Percentiles rank a stretch among this genome's conserved stretches.
Evolutionary conservation across 2,329 filamentous ascomycete genomes (phyloP).

Genomic region (Sporothrix brunneoviolacea): DNA sequence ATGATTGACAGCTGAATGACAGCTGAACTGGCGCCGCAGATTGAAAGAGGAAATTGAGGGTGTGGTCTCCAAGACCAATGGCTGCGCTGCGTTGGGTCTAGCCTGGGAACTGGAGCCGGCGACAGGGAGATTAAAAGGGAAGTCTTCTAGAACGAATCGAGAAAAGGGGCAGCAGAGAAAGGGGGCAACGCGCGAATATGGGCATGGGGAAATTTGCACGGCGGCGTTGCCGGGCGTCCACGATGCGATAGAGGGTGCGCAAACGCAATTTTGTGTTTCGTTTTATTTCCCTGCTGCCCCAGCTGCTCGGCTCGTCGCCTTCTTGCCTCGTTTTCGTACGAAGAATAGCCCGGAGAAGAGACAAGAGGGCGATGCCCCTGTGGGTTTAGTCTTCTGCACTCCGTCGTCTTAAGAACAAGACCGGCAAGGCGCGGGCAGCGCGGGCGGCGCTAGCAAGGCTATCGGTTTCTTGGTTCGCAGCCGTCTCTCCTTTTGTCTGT

Average conservation of each 20-base stretch:
- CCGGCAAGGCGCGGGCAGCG: not conserved
- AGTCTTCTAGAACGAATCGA: slow-evolving; percentile 18
- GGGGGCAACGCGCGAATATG: not conserved
- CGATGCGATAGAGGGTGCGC: not conserved
- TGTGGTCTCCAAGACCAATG: not conserved
- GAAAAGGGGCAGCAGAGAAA: slow-evolving; percentile 6
- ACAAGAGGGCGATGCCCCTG: too few relatives aligned
- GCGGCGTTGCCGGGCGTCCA: slow-evolving; percentile 2
- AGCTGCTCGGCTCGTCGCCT: too few relatives aligned
- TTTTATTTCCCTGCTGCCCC: too few relatives aligned
- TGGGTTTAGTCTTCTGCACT: too few relatives aligned
- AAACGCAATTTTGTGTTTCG: too few relatives aligned
- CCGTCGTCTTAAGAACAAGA: not conserved
- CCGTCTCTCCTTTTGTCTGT: too few relatives aligned
- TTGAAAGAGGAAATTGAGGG: not conserved
- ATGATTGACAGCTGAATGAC: too few relatives aligned
- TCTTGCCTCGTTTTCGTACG: too few relatives aligned
- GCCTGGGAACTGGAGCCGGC: not conserved
- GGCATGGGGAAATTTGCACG: slow-evolving; percentile 1
- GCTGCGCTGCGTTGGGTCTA: slow-evolving; percentile 10
- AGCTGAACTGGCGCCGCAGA: not conserved
- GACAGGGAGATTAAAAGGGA: slow-evolving; percentile 5
- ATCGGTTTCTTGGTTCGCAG: not conserved
- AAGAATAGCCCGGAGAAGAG: too few relatives aligned
- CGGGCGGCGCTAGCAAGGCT: not conserved